These are phyloP conservation scores for Xylaria sp. DNA, from an alignment of 2,329 filamentous ascomycete species.

Conservation along the genomic window DNA sequence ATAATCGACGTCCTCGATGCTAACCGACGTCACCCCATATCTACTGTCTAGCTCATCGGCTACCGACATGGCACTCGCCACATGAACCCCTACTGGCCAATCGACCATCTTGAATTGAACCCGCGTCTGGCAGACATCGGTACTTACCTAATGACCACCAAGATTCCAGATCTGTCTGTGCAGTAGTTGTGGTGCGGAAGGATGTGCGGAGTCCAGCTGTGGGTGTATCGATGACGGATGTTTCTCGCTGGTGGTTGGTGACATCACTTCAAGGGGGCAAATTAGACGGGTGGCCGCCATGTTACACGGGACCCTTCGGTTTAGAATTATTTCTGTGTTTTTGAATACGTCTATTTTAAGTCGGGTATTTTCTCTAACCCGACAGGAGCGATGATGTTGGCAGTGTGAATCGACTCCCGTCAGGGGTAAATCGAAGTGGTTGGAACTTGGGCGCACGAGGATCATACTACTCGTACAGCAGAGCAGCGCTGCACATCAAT, in stretches of 20 bases:
- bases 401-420: too few relatives aligned
- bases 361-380: too few relatives aligned
- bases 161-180: background rate
- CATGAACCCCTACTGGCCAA: background rate
- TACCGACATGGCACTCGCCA: background rate
- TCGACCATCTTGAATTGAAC: background rate
- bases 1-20: background rate
- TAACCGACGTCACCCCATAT: background rate
- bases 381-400: too few relatives aligned
- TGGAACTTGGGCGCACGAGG: too few relatives aligned
- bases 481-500: too few relatives aligned
- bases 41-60: background rate
- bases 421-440: too few relatives aligned
- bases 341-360: too few relatives aligned
- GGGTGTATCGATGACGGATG: constrained; percentile 3
- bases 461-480: too few relatives aligned
- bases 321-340: background rate
- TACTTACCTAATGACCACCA: background rate
- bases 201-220: background rate
- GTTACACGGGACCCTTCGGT: background rate
- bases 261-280: background rate
- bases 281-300: background rate
- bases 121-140: background rate
- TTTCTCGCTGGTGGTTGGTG: constrained; percentile 2
- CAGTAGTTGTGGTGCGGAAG: too few relatives aligned